Base-by-base conservation (phyloP, 2,329 filamentous ascomycete genomes). In the Didymella lethalis region DNA sequence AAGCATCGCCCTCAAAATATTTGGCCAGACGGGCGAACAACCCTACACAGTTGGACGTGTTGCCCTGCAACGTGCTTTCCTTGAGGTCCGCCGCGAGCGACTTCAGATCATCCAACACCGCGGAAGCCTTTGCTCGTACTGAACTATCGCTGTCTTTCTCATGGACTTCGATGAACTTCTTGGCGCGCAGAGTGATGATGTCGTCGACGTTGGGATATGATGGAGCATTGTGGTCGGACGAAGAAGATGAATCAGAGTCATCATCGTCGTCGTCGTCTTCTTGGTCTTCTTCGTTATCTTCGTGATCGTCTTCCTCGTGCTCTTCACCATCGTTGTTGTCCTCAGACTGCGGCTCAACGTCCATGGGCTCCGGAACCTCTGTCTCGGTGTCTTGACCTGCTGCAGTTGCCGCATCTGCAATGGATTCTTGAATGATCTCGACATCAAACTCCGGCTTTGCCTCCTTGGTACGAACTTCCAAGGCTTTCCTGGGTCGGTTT, bases 1-100 rank as follows among this genome's bases (percentile, higher is more conserved):
- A 78, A 1, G 95, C 90, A 77, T 97, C 91, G 0, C 90, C 88
- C 69, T 96, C 90, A 68, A 99, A 99, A 72, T 95, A 93, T 3
- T 86, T 85, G 0, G 93, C 92, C 57, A 99, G 81, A 49, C 85
- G 86, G 31, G 83, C 81, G 77, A 98, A 98, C 0, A 97, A 81
- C 2, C 83, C 80, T 31, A 83, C 81, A 11, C 90, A 92, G 40
- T 85, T 71, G 1, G 68, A 68, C 14, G 70, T 65, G 7, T 74
- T 71, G 31, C 75, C 59, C 7, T 73, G 69, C 38, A 89, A 79
- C 74, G 94, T 96, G 72, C 89, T 92, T 0, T 78, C 73, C 63
- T 90, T 86, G 36, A 97, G 88, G 20, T 94, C 86, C 2, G 81
- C 79, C 2, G 92, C 91, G 34, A 99, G 80, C 1, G 79, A 79